These are phyloP conservation scores for Huntiella moniliformis DNA, from an alignment of 2,329 filamentous ascomycete species.

Conservation along the genomic window DNA sequence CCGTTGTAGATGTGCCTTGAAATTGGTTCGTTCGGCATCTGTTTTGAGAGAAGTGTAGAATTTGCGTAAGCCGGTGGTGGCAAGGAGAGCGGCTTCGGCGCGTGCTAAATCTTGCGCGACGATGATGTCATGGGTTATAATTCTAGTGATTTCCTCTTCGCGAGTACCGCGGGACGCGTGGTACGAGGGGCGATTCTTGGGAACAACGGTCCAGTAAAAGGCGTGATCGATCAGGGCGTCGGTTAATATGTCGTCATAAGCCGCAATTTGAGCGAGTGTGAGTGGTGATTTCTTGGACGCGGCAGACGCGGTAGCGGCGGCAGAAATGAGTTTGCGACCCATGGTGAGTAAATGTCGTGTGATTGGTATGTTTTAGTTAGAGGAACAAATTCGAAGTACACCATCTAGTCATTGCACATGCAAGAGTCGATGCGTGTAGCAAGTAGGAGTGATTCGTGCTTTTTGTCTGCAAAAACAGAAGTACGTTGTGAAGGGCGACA, in stretches of 20 bases:
- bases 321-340: conserved; percentile 1
- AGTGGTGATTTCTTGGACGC: conserved; percentile 47
- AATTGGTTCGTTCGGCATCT: conserved; percentile 68
- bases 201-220: conserved; percentile 91
- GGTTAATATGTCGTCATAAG: conserved; percentile 89
- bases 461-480: too few species aligned
- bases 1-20: conserved; percentile 65
- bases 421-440: too few species aligned
- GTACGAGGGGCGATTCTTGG: conserved; percentile 81
- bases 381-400: too few species aligned
- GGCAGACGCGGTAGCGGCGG: background rate
- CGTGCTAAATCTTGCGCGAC: conserved; percentile 50
- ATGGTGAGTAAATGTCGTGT: conserved; percentile 1
- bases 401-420: too few species aligned
- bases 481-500: too few species aligned
- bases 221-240: conserved; percentile 94
- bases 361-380: too few species aligned
- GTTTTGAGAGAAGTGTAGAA: conserved; percentile 51
- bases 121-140: conserved; percentile 48
- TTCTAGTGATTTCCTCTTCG: conserved; percentile 40
- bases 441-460: too few species aligned
- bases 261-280: conserved; percentile 70
- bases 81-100: conserved; percentile 55
- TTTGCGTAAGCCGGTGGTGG: conserved; percentile 53
- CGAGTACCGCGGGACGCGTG: conserved; percentile 64